Evolutionary conservation across 176 grass and related monocot genomes (phyloP).

Genomic region (Carex scoparia): DNA sequence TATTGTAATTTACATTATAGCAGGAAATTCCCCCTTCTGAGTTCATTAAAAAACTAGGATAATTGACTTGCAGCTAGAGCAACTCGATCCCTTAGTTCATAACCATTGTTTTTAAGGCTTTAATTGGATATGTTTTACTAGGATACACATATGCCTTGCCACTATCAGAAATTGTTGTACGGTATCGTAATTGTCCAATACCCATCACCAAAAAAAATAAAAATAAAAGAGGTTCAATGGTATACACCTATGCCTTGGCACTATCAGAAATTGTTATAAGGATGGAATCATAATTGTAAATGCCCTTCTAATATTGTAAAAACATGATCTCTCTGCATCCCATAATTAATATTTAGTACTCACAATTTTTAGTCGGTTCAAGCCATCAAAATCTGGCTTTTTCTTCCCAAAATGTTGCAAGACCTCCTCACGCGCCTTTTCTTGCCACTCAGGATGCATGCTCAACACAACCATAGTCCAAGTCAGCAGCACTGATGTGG

Average conservation of each 20-base stretch:
- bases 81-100: neutral
- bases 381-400: constrained; percentile 47
- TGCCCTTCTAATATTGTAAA: neutral
- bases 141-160: neutral
- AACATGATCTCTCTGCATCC: neutral
- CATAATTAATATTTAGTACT: neutral
- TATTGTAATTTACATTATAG: neutral
- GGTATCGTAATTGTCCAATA: neutral
- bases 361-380: constrained; percentile 64
- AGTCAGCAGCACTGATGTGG: constrained; percentile 64
- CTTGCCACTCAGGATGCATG: constrained; percentile 84
- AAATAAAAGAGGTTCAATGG: too few relatives aligned
- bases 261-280: too few relatives aligned
- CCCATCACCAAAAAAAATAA: too few relatives aligned
- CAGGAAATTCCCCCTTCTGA: neutral
- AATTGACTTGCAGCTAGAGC: neutral
- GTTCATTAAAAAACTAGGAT: neutral
- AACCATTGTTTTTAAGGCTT: neutral
- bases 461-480: constrained; percentile 65
- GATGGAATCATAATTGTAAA: neutral
- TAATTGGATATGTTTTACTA: too few relatives aligned
- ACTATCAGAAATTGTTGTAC: neutral
- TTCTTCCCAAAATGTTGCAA: constrained; percentile 42
- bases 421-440: constrained; percentile 64
- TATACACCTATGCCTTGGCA: too few relatives aligned